Evolutionary conservation across 257 asterid genomes (phyloP), one percentile per base, ranked within the genome.

Genomic region (Osmanthus fragrans): DNA sequence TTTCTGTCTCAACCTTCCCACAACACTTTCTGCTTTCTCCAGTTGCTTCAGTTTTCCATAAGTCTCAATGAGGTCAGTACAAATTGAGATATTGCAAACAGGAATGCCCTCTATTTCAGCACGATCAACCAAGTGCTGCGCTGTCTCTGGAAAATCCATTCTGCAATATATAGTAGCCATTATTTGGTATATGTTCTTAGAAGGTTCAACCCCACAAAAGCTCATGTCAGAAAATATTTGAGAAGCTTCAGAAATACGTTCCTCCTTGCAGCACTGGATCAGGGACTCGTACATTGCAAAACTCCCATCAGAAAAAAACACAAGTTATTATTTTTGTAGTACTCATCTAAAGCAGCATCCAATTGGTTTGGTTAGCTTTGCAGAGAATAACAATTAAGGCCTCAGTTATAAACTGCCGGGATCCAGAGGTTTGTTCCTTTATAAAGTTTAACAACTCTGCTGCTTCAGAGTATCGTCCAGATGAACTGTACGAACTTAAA

Each of bases 141-240:
- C 97, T 2, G 93, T 95, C 87, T 95, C 99, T 36, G 99, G 98
- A 70, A 95, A 82, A 76, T 85, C 94, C 90, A 95, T 76, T 77
- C 73, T 88, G 87, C 98, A 90, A 77, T 90, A 93, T 3, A 83
- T 33, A 56, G 81, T 66, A 51, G 87, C 81, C 93, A 93, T 90
- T 36, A 73, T 75, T 73, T 83, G 79, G 79, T 86, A 90, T 73
- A 88, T 79, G 76, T 88, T 90, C 4, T 74, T 85, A 6, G 97
- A 90, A 84, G 96, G 89, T 82, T 92, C 92, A 60, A 93, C 76
- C 34, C 91, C 97, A 78, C 76, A 76, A 77, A 88, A 90, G 87
- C 86, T 84, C 99, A 93, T 91, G 80, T 95, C 96, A 23, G 98
- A 93, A 87, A 86, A 88, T 81, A 95, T 84, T 78, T 93, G 97